Evolutionary conservation across 257 asterid species (phyloP).

Genomic region (Solanum microdontum): DNA sequence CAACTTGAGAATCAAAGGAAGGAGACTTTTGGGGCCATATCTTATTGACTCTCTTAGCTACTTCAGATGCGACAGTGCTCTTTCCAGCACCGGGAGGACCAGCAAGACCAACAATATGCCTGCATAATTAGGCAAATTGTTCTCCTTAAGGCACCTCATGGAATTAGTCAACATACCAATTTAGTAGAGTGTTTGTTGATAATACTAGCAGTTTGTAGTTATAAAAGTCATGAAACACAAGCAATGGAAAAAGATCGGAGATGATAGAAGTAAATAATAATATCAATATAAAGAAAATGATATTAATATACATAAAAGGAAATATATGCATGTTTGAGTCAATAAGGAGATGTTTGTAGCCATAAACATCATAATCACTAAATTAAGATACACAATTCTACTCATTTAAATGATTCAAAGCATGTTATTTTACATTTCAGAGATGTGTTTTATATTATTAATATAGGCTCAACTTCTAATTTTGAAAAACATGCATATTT

Average conservation of each 20-base stretch:
- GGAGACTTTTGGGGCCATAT: conserved; percentile 58
- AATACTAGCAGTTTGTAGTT: neutral
- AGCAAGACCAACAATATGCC: conserved; percentile 82
- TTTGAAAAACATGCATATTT: neutral
- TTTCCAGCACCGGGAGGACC: conserved; percentile 99
- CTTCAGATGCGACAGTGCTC: conserved; percentile 72
- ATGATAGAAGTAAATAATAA: neutral
- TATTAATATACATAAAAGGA: neutral
- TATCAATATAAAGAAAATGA: neutral
- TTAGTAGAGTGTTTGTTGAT: neutral
- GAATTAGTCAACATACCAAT: neutral
- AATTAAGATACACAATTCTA: neutral
- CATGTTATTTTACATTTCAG: neutral
- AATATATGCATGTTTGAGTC: neutral
- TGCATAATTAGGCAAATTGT: conserved; percentile 20
- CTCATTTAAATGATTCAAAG: neutral
- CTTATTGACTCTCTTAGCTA: conserved; percentile 60
- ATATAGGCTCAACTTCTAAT: neutral
- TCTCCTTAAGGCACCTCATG: neutral
- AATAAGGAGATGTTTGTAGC: neutral
- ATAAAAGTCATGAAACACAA: neutral
- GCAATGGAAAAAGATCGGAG: neutral
- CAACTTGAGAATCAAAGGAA: conserved; percentile 64
- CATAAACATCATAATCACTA: neutral
- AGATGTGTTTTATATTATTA: neutral